A percentile compares a stretch with the other conserved stretches of the same genome.
Evolutionary conservation across 805 yeast species (phyloP).

Genomic region (Pichia sporocuriosa): DNA sequence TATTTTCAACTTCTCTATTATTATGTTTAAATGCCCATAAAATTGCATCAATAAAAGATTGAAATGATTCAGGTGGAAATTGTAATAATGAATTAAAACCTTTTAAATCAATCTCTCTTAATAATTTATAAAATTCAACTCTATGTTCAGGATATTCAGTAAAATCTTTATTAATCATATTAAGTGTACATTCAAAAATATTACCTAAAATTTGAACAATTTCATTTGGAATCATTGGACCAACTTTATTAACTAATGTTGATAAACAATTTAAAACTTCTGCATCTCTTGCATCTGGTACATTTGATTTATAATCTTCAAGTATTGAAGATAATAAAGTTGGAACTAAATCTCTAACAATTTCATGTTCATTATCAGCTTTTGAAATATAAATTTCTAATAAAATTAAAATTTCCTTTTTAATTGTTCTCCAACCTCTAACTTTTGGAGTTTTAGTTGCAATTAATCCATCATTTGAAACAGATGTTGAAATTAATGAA

Average conservation of each 20-base stretch:
- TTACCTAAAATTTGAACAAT: constrained; percentile 80
- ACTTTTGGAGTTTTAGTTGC: constrained; percentile 95
- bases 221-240: constrained; percentile 81
- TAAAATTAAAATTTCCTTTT: constrained; percentile 85
- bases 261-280: constrained; percentile 95
- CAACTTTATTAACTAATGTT: constrained; percentile 81
- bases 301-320: constrained; percentile 81
- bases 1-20: constrained; percentile 92
- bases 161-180: constrained; percentile 92
- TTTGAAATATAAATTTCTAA: constrained; percentile 83
- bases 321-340: constrained; percentile 79
- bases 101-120: constrained; percentile 79
- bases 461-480: constrained; percentile 72
- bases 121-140: constrained; percentile 86
- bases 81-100: constrained; percentile 82
- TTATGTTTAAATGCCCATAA: constrained; percentile 98
- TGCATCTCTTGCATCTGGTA: constrained; percentile 96
- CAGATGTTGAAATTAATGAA: constrained; percentile 72
- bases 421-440: constrained; percentile 91
- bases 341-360: constrained; percentile 74
- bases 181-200: constrained; percentile 90
- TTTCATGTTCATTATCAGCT: constrained; percentile 80
- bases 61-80: constrained; percentile 88
- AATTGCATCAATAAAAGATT: constrained; percentile 84
- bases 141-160: constrained; percentile 97